A percentile compares a stretch with the other conserved stretches of the same genome.
These are phyloP conservation scores for Aureobasidium leucospermi DNA, from an alignment of 2,329 filamentous ascomycete species.

Conservation along the genomic window DNA sequence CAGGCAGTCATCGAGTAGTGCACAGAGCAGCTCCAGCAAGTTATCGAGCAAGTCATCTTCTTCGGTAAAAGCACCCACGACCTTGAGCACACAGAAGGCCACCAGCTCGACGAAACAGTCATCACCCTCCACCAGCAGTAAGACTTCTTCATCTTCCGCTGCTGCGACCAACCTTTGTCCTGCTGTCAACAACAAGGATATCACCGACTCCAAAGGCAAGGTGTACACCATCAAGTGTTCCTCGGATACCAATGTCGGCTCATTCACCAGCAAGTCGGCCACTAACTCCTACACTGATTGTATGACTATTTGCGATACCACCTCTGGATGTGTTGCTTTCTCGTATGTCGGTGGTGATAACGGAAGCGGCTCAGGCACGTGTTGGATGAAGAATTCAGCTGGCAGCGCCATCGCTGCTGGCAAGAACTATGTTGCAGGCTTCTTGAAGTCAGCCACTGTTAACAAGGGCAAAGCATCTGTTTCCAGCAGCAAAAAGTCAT, in stretches of 20 bases:
- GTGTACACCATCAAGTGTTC: conserved; percentile 14
- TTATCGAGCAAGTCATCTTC: neutral
- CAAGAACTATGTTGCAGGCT: conserved; percentile 12
- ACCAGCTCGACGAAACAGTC: neutral
- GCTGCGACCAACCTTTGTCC: conserved; percentile 17
- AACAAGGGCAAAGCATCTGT: no score
- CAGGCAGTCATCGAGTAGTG: neutral
- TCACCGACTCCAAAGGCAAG: conserved; percentile 17
- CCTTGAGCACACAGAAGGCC: conserved; percentile 3
- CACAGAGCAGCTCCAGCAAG: neutral
- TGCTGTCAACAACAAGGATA: conserved; percentile 16
- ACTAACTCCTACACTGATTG: conserved; percentile 15
- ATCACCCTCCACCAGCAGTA: neutral
- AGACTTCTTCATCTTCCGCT: neutral
- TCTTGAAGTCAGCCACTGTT: neutral
- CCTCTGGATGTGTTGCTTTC: conserved; percentile 16
- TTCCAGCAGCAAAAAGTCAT: neutral
- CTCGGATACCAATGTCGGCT: conserved; percentile 11
- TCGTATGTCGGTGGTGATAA: conserved; percentile 16
- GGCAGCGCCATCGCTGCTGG: conserved; percentile 12
- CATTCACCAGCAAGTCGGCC: conserved; percentile 13
- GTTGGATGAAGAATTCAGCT: conserved; percentile 15
- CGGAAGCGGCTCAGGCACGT: conserved; percentile 8
- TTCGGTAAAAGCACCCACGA: neutral
- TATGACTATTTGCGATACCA: conserved; percentile 12